Conservation (phyloP, 2,329 filamentous ascomycete species). For the Colletotrichum noveboracense region DNA sequence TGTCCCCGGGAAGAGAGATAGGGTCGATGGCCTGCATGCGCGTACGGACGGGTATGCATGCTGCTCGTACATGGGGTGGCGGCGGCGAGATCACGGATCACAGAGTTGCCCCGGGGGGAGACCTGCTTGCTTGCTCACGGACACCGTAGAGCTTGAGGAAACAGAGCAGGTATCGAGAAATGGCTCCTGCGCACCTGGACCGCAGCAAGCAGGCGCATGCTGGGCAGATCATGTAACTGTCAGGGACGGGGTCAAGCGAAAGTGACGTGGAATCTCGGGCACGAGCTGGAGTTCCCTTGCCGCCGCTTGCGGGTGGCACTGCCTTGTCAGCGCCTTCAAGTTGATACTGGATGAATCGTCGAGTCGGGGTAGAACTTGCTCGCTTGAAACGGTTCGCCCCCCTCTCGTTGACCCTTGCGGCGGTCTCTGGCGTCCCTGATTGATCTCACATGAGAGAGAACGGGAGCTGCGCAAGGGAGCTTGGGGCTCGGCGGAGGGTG, state of each 20-base stretch:
- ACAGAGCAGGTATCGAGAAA: slow-evolving; percentile 18
- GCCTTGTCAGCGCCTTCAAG: background rate
- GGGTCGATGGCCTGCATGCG: slow-evolving; percentile 20
- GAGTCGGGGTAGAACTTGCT: background rate
- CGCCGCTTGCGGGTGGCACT: background rate
- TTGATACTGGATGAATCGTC: slow-evolving; percentile 9
- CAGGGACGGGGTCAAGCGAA: slow-evolving; percentile 16
- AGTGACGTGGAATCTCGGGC: slow-evolving; percentile 9
- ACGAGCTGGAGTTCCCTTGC: background rate
- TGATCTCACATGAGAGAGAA: slow-evolving; percentile 9
- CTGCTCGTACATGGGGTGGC: slow-evolving; percentile 20
- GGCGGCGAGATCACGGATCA: slow-evolving; percentile 21
- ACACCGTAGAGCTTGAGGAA: background rate
- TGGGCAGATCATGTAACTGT: slow-evolving; percentile 18
- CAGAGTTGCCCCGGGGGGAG: slow-evolving; percentile 3
- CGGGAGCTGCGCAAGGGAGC: background rate
- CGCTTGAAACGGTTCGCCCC: slow-evolving; percentile 12
- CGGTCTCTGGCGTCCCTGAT: slow-evolving; percentile 2
- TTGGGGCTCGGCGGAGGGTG: slow-evolving; percentile 7
- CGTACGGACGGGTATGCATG: slow-evolving; percentile 19
- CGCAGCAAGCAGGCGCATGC: slow-evolving; percentile 12
- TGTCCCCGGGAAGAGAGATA: background rate
- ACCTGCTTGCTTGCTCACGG: background rate
- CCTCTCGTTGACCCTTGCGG: background rate
- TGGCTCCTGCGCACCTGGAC: slow-evolving; percentile 20